Evolutionary conservation across 331 rosid genomes (phyloP).

Genomic region (Stylosanthes scabra): DNA sequence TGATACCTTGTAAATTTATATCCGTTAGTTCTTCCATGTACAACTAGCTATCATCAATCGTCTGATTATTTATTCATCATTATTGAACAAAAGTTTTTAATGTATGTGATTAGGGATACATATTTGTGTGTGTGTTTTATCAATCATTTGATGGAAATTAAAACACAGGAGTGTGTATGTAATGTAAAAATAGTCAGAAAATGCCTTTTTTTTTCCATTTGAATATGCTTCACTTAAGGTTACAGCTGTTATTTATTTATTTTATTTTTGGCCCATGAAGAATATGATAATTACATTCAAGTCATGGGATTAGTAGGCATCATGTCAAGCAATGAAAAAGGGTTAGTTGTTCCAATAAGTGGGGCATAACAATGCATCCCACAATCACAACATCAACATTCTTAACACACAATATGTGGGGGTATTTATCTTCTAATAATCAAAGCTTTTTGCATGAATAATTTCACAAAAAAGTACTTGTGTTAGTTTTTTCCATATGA

Average conservation of each 20-base stretch:
- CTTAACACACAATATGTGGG: conserved; percentile 40
- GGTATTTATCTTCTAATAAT: conserved; percentile 20
- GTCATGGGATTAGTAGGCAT: conserved; percentile 35
- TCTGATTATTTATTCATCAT: too few species aligned
- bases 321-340: conserved; percentile 30
- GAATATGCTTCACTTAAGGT: conserved; percentile 56
- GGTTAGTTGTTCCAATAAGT: conserved; percentile 31
- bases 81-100: too few species aligned
- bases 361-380: conserved; percentile 60
- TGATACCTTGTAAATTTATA: too few species aligned
- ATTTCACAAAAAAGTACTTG: conserved; percentile 40
- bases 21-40: too few species aligned
- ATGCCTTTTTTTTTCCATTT: background rate
- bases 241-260: conserved; percentile 42
- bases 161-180: too few species aligned
- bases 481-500: conserved; percentile 35
- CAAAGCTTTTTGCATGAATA: conserved; percentile 43
- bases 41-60: too few species aligned
- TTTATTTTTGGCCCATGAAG: conserved; percentile 32
- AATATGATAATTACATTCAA: conserved; percentile 5
- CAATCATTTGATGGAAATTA: too few species aligned
- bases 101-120: too few species aligned
- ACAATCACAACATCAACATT: conserved; percentile 50
- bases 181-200: too few species aligned
- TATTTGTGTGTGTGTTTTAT: too few species aligned